Percentiles rank a stretch among this genome's conserved stretches.
Evolutionary conservation across 192 early-diverging fungal species (phyloP).

Genomic region (Coemansia sp.): DNA sequence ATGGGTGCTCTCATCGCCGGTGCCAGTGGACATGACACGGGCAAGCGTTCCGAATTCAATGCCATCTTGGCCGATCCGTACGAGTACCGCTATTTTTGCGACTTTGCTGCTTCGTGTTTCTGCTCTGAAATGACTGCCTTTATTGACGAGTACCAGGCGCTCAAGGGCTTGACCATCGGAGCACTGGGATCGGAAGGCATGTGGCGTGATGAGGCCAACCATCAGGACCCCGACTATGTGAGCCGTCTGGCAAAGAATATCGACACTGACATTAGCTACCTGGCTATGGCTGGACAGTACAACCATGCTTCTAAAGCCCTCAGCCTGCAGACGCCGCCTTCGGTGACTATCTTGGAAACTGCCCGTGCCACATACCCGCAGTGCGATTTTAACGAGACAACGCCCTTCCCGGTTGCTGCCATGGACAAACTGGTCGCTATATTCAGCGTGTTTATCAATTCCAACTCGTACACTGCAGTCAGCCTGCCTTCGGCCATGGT

Average conservation of each 20-base stretch:
- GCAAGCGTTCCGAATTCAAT: conserved; percentile 40
- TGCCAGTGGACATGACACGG: conserved; percentile 20
- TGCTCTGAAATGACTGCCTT: conserved; percentile 51
- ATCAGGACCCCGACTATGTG: conserved; percentile 31
- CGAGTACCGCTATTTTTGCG: conserved; percentile 50
- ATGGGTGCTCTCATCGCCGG: conserved; percentile 36
- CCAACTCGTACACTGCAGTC: conserved; percentile 41
- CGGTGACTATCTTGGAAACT: conserved; percentile 41
- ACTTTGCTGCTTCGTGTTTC: conserved; percentile 52
- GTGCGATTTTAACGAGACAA: conserved; percentile 27
- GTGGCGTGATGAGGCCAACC: conserved; percentile 38
- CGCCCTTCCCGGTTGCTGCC: conserved; percentile 38
- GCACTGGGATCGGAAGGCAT: conserved; percentile 38
- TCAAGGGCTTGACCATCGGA: conserved; percentile 33
- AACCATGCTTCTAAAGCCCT: conserved; percentile 16
- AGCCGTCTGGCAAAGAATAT: conserved; percentile 25
- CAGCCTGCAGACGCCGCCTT: conserved; percentile 37
- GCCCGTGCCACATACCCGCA: conserved; percentile 38
- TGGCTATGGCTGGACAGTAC: conserved; percentile 28
- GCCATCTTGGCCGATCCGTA: conserved; percentile 32
- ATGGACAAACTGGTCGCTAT: conserved; percentile 52
- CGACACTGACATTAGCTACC: conserved; percentile 21
- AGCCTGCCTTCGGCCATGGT: conserved; percentile 43
- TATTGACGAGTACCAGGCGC: conserved; percentile 48
- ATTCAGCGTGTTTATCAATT: conserved; percentile 51